Evolutionary conservation across 805 yeast species (phyloP).

Genomic region (Wickerhamiella shivajii): DNA sequence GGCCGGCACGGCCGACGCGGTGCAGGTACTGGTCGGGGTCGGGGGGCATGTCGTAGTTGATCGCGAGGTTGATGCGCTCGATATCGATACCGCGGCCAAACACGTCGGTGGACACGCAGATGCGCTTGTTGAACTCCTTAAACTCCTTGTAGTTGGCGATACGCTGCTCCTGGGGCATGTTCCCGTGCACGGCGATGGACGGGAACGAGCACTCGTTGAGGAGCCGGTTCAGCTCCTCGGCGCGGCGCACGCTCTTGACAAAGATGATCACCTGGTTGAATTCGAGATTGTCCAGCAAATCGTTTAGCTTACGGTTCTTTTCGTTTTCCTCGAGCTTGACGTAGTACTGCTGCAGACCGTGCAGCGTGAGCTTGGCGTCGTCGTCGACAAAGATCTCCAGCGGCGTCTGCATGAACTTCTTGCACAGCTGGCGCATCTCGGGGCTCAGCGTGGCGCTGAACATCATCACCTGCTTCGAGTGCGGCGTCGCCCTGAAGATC

Average conservation of each 20-base stretch:
- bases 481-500: slow-evolving; percentile 93
- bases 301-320: slow-evolving; percentile 85
- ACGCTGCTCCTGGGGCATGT: slow-evolving; percentile 94
- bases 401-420: slow-evolving; percentile 96
- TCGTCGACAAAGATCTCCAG: slow-evolving; percentile 95
- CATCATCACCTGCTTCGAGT: slow-evolving; percentile 98
- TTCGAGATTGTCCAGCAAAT: slow-evolving; percentile 82
- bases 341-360: slow-evolving; percentile 95
- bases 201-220: slow-evolving; percentile 92
- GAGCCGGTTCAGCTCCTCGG: slow-evolving; percentile 77
- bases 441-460: slow-evolving; percentile 90
- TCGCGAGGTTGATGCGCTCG: slow-evolving; percentile 95
- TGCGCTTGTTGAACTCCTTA: slow-evolving; percentile 96
- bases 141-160: slow-evolving; percentile 90
- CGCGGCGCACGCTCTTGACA: slow-evolving; percentile 83
- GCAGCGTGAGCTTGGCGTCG: slow-evolving; percentile 91
- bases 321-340: slow-evolving; percentile 79
- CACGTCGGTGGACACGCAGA: slow-evolving; percentile 96
- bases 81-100: slow-evolving; percentile 99
- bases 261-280: slow-evolving; percentile 97
- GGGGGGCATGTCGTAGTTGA: slow-evolving; percentile 89
- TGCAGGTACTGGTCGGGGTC: slow-evolving; percentile 98
- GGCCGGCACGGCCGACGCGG: slow-evolving; percentile 99
- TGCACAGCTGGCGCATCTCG: slow-evolving; percentile 92
- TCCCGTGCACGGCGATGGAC: slow-evolving; percentile 90